Evolutionary conservation across 257 asterid species (phyloP), one percentile per base, ranked within the genome.

Genomic region (Primulina eburnea): DNA sequence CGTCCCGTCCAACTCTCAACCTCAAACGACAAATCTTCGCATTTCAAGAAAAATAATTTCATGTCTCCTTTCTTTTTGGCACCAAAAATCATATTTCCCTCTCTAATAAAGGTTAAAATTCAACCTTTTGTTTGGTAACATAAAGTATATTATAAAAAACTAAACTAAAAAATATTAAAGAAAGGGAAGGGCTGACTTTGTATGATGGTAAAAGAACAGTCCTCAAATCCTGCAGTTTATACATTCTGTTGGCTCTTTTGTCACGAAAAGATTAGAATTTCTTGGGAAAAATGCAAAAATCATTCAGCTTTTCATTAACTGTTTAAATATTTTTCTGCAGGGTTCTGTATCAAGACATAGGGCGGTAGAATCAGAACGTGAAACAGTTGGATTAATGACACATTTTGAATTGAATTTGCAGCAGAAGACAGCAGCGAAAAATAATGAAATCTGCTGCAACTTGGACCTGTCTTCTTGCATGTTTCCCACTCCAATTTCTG

Each of bases 321-420:
- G 71, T 62, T 5, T 47, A 8, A 12, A 50, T 50, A 50, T 50
- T 50, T 3, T 70, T 38, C 56, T 57, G 57, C 85, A 87, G 93
- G 85, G 76, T 55, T 74, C 87, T 75, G 84, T 9, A 79, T 76
- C 92, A 75, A 75, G 78, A 88, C 85, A 82, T 24, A 79, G 77
- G 64, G 67, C 83, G 77, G 83, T 58, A 71, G 65, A 73, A 74
- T 65, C 71, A 65, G 76, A 73, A 67, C 16, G 57, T 50, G 20
- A 5, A 50, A 50, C 57, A 4, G 57, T 50, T 50, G 57, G 21
- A 14, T 16, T 16, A 16, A 50, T 50, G 21, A 50, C 57, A 50
- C 57, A 16, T 4, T 50, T 16, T 50, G 57, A 50, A 50, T 16
- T 76, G 76, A 78, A 77, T 61, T 70, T 67, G 68, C 71, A 79